phyloP scores from a whole-genome alignment of 2,329 filamentous ascomycete species.

The Fusarium mangiferae region DNA sequence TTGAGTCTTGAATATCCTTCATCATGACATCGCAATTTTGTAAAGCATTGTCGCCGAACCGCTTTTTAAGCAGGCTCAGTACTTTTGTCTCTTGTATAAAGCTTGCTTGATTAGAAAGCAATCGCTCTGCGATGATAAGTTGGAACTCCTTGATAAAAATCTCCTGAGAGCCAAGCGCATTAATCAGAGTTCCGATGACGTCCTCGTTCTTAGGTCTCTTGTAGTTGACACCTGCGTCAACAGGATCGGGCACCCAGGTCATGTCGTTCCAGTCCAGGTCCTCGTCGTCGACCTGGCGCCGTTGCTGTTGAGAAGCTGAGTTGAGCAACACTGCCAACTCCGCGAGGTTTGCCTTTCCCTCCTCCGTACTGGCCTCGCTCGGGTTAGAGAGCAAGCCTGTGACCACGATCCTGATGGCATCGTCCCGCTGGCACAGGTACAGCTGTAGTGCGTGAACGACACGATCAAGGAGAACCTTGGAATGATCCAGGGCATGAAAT shows the following conservation, averaged over 20 bases:
- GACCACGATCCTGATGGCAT: conserved; percentile 82
- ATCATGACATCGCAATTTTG: conserved; percentile 99
- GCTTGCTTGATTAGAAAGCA: conserved; percentile 72
- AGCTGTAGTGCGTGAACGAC: conserved; percentile 78
- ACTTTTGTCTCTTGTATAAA: conserved; percentile 86
- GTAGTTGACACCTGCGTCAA: conserved; percentile 93
- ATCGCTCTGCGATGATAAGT: conserved; percentile 83
- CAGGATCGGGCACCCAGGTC: conserved; percentile 91
- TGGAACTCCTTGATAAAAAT: conserved; percentile 96
- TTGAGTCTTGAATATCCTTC: conserved; percentile 87
- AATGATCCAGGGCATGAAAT: conserved; percentile 79
- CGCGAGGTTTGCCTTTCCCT: conserved; percentile 63
- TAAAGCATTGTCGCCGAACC: conserved; percentile 85
- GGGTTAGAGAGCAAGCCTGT: conserved; percentile 75
- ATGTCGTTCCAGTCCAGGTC: conserved; percentile 92
- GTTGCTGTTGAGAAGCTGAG: conserved; percentile 65
- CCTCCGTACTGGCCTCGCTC: conserved; percentile 60
- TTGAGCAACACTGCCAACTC: conserved; percentile 76
- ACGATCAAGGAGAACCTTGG: conserved; percentile 79
- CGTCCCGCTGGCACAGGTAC: conserved; percentile 81
- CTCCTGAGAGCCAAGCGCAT: conserved; percentile 87
- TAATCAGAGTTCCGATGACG: conserved; percentile 89
- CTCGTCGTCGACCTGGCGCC: conserved; percentile 67
- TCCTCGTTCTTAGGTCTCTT: conserved; percentile 89
- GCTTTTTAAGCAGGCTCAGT: conserved; percentile 85